Conservation (phyloP, 2,329 filamentous ascomycete genomes). For the Fusarium penzigii region DNA sequence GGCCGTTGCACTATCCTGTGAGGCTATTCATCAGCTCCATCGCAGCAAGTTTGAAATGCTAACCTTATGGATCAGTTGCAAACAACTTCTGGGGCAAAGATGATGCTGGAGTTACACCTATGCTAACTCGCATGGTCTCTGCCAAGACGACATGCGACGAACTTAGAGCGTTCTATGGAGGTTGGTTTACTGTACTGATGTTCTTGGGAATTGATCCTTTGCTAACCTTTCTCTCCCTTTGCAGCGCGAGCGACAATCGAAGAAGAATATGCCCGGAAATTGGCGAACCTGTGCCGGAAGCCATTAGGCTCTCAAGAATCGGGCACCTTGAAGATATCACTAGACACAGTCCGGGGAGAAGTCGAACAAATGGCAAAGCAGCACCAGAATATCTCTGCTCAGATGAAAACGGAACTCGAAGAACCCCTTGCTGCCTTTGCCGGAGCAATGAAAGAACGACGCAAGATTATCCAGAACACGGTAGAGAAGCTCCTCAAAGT, state of each 20-base stretch:
- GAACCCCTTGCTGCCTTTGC: conserved; percentile 90
- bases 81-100: conserved; percentile 99
- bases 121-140: conserved; percentile 91
- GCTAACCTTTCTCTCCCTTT: neutral
- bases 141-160: conserved; percentile 96
- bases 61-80: conserved; percentile 62
- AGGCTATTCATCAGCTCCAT: conserved; percentile 20
- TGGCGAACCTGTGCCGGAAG: conserved; percentile 84
- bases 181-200: conserved; percentile 47
- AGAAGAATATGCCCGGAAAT: conserved; percentile 92
- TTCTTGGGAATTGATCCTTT: too few relatives aligned
- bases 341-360: conserved; percentile 86
- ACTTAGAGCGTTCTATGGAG: conserved; percentile 83
- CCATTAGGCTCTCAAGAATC: conserved; percentile 84
- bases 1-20: conserved; percentile 69
- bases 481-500: conserved; percentile 93
- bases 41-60: too few relatives aligned
- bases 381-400: conserved; percentile 82
- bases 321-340: conserved; percentile 78
- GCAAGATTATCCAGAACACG: conserved; percentile 93
- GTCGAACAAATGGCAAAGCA: conserved; percentile 93
- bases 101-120: conserved; percentile 88
- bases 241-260: conserved; percentile 87
- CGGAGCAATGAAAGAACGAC: conserved; percentile 91
- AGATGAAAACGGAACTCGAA: conserved; percentile 96